Evolutionary conservation across 108 stramenopile species (phyloP), one percentile per base, ranked within the genome.

Genomic region (Parietichytrium sp.): DNA sequence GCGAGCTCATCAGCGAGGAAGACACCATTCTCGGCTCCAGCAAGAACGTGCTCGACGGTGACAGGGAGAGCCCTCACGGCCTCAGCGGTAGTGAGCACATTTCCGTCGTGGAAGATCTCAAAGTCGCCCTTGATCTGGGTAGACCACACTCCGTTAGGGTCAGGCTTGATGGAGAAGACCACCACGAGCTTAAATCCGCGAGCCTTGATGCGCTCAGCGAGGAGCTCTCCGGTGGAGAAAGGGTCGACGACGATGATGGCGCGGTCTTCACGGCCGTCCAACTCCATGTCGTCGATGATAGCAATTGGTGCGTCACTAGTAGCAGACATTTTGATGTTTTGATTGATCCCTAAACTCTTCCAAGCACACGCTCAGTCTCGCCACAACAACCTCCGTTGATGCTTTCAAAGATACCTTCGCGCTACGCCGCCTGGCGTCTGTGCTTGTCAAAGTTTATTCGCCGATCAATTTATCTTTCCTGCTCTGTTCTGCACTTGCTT

Each of bases 181-280:
- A 82, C 79, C 30, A 88, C 81, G 4, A 88, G 81, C 12, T 55
- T 55, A 47, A 81, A 83, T 29, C 79, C 85, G 52, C 42, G 77
- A 49, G 81, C 51, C 13, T 55, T 20, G 1, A 53, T 61, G 30
- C 54, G 78, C 23, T 84, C 83, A 3, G 88, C 87, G 30, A 90
- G 72, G 33, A 87, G 36, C 4, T 85, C 87, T 6, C 95, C 96
- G n/a, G 94, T 95, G 0, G 94, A 95, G 82, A 95, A 95, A 20
- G 95, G 94, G 81, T 95, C 94, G 4, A 96, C 91, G 20, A 98
- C 81, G 16, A 95, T 92, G 26, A 95, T 93, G 47, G 90, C 79
- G 85, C 80, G 30, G 83, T 83, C 13, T n/a, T 50, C n/a, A n/a
- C n/a, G n/a, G n/a, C n/a, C n/a, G n/a, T n/a, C n/a, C n/a, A n/a